Conservation (phyloP, 345 rosid genomes). For the Isatis tinctoria region DNA sequence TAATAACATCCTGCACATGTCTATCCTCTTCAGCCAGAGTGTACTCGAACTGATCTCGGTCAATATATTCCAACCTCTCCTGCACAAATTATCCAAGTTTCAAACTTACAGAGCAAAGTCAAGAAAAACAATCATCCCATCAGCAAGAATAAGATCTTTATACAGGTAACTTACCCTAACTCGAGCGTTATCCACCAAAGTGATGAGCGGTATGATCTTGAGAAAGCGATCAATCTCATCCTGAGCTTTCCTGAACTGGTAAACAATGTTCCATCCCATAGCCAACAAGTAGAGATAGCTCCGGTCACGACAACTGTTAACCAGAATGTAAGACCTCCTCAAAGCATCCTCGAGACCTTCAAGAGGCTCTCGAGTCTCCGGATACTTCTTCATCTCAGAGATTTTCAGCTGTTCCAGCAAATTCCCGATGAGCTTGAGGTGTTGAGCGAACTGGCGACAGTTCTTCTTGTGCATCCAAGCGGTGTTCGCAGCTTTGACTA, state of each 20-base stretch:
- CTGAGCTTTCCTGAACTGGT: slow-evolving; percentile 92
- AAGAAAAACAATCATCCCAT: not conserved
- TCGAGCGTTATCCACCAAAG: slow-evolving; percentile 94
- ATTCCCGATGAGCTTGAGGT: slow-evolving; percentile 85
- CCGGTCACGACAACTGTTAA: slow-evolving; percentile 84
- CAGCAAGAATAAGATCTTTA: not conserved
- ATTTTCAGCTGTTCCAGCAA: slow-evolving; percentile 83
- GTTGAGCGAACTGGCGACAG: slow-evolving; percentile 91
- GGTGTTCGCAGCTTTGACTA: slow-evolving; percentile 76
- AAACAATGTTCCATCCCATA: slow-evolving; percentile 99
- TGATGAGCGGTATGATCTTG: slow-evolving; percentile 88
- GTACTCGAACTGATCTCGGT: slow-evolving; percentile 85
- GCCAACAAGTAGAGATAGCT: slow-evolving; percentile 94
- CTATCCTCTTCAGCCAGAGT: slow-evolving; percentile 91
- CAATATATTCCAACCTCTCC: slow-evolving; percentile 89
- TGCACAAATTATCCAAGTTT: slow-evolving; percentile 24
- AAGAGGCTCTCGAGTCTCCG: slow-evolving; percentile 93
- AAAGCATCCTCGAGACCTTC: slow-evolving; percentile 95
- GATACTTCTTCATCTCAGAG: slow-evolving; percentile 89
- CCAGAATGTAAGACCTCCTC: slow-evolving; percentile 75
- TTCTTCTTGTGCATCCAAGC: slow-evolving; percentile 98
- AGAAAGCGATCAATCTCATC: slow-evolving; percentile 91
- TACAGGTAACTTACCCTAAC: slow-evolving; percentile 51
- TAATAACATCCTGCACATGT: slow-evolving; percentile 73
- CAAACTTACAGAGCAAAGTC: not conserved